phyloP scores from a whole-genome alignment of 495 filamentous ascomycete genomes.

The Aspergillus nidulans region DNA sequence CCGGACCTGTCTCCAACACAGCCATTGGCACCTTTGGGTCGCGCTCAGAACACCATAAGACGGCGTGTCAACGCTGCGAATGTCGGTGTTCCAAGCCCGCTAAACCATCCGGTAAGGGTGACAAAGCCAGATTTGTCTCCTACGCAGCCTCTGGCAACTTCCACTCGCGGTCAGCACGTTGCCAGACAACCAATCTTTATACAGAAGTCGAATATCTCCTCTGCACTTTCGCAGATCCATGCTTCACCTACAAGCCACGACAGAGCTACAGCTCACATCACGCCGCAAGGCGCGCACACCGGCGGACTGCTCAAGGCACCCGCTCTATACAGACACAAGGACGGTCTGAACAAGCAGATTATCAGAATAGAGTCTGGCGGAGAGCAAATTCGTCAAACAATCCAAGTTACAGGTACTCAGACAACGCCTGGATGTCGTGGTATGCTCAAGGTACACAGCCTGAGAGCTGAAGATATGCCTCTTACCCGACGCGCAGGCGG shows the following conservation, averaged over 20 bases:
- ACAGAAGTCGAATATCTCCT: not conserved
- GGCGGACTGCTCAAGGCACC: not conserved
- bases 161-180: not conserved
- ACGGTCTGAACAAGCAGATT: not conserved
- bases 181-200: not conserved
- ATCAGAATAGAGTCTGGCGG: not conserved
- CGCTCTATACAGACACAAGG: not conserved
- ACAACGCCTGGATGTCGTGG: not conserved
- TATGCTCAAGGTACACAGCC: not conserved
- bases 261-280: not conserved
- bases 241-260: not conserved
- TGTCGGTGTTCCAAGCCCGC: not conserved
- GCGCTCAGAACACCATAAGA: not conserved
- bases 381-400: not conserved
- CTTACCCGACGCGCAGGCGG: not conserved
- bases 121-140: conserved; percentile 1
- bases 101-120: not conserved
- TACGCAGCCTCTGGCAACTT: not conserved
- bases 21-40: not conserved
- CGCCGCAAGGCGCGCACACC: not conserved
- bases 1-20: conserved; percentile 1
- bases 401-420: not conserved
- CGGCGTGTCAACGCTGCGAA: not conserved
- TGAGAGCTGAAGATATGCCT: not conserved
- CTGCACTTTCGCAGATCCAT: not conserved